Percentiles rank a stretch among this genome's conserved stretches.
Evolutionary conservation across 768 basidiomycete species (phyloP).

Genomic region (Mycena amicta): DNA sequence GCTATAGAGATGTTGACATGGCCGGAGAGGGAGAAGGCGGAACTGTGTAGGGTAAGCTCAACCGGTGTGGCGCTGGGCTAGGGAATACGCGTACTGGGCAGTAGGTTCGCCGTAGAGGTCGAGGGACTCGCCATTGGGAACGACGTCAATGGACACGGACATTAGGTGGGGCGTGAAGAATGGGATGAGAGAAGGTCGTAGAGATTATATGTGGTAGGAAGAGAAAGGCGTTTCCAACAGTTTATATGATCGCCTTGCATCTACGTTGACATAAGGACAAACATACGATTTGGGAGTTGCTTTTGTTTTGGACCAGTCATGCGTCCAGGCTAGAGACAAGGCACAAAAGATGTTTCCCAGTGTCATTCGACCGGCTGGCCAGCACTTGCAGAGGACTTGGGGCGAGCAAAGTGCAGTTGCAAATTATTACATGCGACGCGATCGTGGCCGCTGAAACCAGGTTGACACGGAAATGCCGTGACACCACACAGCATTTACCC

Average conservation of each 20-base stretch:
- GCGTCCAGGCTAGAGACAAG: neutral
- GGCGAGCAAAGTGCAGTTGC: too few species aligned
- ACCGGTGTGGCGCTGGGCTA: neutral
- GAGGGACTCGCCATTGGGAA: constrained; percentile 57
- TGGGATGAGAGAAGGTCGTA: constrained; percentile 16
- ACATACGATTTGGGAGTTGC: neutral
- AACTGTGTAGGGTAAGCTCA: constrained; percentile 43
- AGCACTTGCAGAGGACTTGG: too few species aligned
- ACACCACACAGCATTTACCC: neutral
- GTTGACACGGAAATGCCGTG: neutral
- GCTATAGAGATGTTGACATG: constrained; percentile 69
- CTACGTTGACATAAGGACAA: neutral
- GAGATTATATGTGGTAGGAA: constrained; percentile 25
- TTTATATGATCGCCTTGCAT: neutral
- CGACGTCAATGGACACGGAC: constrained; percentile 67
- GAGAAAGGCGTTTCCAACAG: constrained; percentile 31
- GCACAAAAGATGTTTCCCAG: neutral
- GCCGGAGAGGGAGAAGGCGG: constrained; percentile 86
- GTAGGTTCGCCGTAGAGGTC: constrained; percentile 76
- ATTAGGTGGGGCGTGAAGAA: constrained; percentile 39
- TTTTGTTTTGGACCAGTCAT: neutral
- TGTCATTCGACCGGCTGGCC: too few species aligned
- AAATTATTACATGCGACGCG: neutral
- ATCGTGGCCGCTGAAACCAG: neutral
- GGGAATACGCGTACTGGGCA: constrained; percentile 49